Evolutionary conservation across 352 stramenopile species (phyloP).

Genomic region (Globisporangium nodosum): DNA sequence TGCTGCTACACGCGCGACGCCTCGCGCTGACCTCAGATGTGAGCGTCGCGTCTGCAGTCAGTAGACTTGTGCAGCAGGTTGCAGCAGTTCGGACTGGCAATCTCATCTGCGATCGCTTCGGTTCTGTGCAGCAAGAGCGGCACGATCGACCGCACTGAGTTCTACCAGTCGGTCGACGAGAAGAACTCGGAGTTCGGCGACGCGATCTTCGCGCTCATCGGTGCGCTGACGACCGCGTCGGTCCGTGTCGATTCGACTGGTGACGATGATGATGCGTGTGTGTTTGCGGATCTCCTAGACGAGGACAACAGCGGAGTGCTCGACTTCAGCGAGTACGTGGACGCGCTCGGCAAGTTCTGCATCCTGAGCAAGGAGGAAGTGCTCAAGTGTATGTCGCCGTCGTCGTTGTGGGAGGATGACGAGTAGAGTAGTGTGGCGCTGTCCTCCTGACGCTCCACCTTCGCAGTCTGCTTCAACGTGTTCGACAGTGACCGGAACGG

Average conservation of each 20-base stretch:
- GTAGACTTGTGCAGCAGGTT: neutral
- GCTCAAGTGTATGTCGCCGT: slow-evolving; percentile 47
- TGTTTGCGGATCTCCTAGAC: slow-evolving; percentile 15
- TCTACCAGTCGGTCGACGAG: slow-evolving; percentile 64
- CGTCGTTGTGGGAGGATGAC: no score
- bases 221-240: slow-evolving; percentile 7
- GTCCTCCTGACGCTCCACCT: no score
- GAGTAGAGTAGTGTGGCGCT: no score
- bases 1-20: neutral
- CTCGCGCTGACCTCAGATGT: no score
- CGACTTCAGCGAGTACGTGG: slow-evolving; percentile 74
- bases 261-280: neutral
- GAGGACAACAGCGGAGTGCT: slow-evolving; percentile 67
- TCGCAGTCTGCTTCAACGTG: slow-evolving; percentile 70
- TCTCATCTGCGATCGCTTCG: neutral
- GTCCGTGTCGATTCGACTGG: no score
- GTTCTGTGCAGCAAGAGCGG: slow-evolving; percentile 40
- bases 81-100: neutral
- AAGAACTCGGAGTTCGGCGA: slow-evolving; percentile 68
- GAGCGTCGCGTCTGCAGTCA: neutral
- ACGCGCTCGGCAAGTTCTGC: slow-evolving; percentile 72
- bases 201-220: slow-evolving; percentile 69
- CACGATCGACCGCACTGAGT: slow-evolving; percentile 62
- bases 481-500: slow-evolving; percentile 70
- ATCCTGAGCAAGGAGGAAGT: slow-evolving; percentile 69